These are phyloP conservation scores for Pichia sp. DNA, from an alignment of 1,139 yeast species.

Conservation along the genomic window DNA sequence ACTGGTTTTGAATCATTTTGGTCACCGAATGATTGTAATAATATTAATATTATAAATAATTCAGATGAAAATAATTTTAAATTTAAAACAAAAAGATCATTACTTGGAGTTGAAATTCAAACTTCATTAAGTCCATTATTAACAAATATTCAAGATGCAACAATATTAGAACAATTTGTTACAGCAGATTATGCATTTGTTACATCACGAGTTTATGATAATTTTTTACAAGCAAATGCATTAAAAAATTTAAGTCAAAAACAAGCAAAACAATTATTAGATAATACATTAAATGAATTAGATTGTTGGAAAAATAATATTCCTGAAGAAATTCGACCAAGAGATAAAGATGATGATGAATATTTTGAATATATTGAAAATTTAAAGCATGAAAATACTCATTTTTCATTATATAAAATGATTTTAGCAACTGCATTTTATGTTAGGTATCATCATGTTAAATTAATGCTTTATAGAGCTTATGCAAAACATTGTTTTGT, in stretches of 20 bases:
- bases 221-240: conserved; percentile 26
- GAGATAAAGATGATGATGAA: conserved; percentile 6
- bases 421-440: conserved; percentile 10
- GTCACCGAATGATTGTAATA: conserved; percentile 13
- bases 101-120: conserved; percentile 8
- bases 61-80: not conserved
- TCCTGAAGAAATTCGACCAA: conserved; percentile 24
- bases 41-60: not conserved
- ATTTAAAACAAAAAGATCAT: conserved; percentile 4
- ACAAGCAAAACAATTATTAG: conserved; percentile 15
- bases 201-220: conserved; percentile 22
- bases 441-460: conserved; percentile 17
- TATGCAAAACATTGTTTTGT: conserved; percentile 5
- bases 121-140: conserved; percentile 7
- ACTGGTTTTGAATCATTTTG: conserved; percentile 22
- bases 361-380: conserved; percentile 11
- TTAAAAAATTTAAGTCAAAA: conserved; percentile 16
- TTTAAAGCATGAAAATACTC: conserved; percentile 2
- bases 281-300: conserved; percentile 20
- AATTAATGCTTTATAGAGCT: conserved; percentile 13
- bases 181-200: conserved; percentile 23
- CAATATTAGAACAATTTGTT: conserved; percentile 17
- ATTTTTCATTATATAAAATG: conserved; percentile 8
- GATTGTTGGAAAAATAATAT: conserved; percentile 26
- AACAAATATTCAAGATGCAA: not conserved